These are phyloP conservation scores for Cryphonectria nitschkei DNA, from an alignment of 2,329 filamentous ascomycete species.

Conservation along the genomic window DNA sequence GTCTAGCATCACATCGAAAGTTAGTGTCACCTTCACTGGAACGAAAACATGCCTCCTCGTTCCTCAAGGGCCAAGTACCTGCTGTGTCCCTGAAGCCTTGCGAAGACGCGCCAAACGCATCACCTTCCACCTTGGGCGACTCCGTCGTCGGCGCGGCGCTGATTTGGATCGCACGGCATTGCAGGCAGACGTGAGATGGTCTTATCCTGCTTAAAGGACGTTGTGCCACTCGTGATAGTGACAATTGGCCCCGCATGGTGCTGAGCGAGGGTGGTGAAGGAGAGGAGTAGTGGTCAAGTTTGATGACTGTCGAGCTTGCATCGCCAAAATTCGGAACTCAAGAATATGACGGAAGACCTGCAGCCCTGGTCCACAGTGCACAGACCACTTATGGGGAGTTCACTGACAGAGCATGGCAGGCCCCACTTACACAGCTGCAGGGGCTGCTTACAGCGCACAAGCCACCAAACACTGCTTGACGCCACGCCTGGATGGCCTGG, in stretches of 20 bases:
- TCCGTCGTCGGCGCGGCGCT: conserved; percentile 63
- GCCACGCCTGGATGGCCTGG: not conserved
- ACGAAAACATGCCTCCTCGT: not conserved
- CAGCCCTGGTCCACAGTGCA: conserved; percentile 8
- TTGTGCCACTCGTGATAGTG: conserved; percentile 43
- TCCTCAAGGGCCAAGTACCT: conserved; percentile 43
- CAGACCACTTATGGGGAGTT: not conserved
- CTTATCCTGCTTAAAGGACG: conserved; percentile 33
- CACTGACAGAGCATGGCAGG: not conserved
- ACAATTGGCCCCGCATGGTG: conserved; percentile 50
- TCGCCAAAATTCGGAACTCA: conserved; percentile 26
- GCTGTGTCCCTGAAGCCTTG: conserved; percentile 52
- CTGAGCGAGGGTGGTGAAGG: conserved; percentile 12
- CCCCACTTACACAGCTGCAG: not conserved
- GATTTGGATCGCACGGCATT: conserved; percentile 66
- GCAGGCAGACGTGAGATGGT: conserved; percentile 51
- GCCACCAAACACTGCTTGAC: not conserved
- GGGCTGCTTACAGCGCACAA: not conserved
- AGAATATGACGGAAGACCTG: conserved; percentile 19
- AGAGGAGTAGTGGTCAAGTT: conserved; percentile 16
- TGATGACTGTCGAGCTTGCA: conserved; percentile 15
- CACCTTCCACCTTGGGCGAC: conserved; percentile 52
- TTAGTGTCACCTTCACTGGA: not conserved
- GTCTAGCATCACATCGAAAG: conserved; percentile 58
- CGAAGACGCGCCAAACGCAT: conserved; percentile 58